A percentile compares a stretch with the other conserved stretches of the same genome.
These are phyloP conservation scores for Leptographium radiaticola DNA, from an alignment of 2,329 filamentous ascomycete genomes.

Conservation along the genomic window DNA sequence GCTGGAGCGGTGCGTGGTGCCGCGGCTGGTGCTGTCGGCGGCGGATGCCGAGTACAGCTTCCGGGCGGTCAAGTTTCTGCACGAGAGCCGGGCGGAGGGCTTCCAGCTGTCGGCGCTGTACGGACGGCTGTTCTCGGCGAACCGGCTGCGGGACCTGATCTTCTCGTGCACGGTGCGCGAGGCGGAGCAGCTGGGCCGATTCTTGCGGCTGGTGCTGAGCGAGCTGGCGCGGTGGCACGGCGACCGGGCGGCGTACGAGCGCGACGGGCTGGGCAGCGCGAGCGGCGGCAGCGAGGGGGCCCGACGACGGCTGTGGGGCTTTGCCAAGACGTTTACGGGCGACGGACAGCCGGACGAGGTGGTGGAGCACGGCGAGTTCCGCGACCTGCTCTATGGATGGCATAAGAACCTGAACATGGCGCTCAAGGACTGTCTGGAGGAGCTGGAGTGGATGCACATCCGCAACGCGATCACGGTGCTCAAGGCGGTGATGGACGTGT, in stretches of 20 bases:
- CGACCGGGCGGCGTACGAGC: slow-evolving; percentile 63
- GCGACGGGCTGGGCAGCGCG: slow-evolving; percentile 62
- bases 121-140: slow-evolving; percentile 71
- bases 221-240: slow-evolving; percentile 78
- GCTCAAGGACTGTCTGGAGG: slow-evolving; percentile 67
- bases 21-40: slow-evolving; percentile 70
- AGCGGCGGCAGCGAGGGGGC: slow-evolving; percentile 16
- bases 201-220: slow-evolving; percentile 68
- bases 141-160: slow-evolving; percentile 68
- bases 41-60: slow-evolving; percentile 84
- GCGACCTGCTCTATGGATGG: slow-evolving; percentile 78
- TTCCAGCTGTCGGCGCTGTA: slow-evolving; percentile 80
- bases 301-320: slow-evolving; percentile 52
- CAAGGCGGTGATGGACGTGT: slow-evolving; percentile 66
- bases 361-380: slow-evolving; percentile 76
- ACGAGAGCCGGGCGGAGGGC: slow-evolving; percentile 69
- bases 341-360: slow-evolving; percentile 38
- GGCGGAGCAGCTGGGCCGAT: slow-evolving; percentile 84
- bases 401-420: slow-evolving; percentile 71
- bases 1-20: slow-evolving; percentile 86
- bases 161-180: slow-evolving; percentile 85
- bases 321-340: slow-evolving; percentile 45
- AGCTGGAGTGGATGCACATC: slow-evolving; percentile 93
- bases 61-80: slow-evolving; percentile 74
- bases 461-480: slow-evolving; percentile 87